Percentiles rank a stretch among this genome's conserved stretches.
Conservation (phyloP, 2,329 filamentous ascomycete species). For the Coniochaeta sp. region DNA sequence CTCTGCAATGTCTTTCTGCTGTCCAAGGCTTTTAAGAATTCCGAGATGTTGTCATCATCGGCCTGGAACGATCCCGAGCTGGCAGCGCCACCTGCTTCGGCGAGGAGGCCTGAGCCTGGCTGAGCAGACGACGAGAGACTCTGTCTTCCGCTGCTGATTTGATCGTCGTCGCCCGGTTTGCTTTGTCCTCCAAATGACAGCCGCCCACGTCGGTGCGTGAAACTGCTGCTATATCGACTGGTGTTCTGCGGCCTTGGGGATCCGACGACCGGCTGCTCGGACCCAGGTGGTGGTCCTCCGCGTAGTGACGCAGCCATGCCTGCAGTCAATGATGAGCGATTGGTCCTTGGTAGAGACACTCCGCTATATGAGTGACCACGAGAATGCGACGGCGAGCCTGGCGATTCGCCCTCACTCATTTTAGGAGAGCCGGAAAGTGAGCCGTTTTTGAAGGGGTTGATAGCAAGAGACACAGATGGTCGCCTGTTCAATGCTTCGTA, state of each 20-base stretch:
- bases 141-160: conserved; percentile 72
- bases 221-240: conserved; percentile 90
- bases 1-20: conserved; percentile 78
- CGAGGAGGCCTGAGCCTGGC: conserved; percentile 72
- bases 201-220: conserved; percentile 74
- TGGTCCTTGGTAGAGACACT: conserved; percentile 49
- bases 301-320: conserved; percentile 69
- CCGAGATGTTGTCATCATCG: conserved; percentile 88
- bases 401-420: conserved; percentile 39
- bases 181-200: conserved; percentile 69
- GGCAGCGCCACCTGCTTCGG: conserved; percentile 59
- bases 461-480: conserved; percentile 70
- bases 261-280: conserved; percentile 59
- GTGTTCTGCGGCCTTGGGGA: conserved; percentile 69
- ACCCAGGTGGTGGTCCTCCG: conserved; percentile 54
- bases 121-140: conserved; percentile 65
- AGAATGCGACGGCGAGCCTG: conserved; percentile 46
- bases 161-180: conserved; percentile 61
- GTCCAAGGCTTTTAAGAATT: conserved; percentile 85
- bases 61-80: conserved; percentile 60
- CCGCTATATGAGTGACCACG: conserved; percentile 34
- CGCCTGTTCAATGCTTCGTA: conserved; percentile 55
- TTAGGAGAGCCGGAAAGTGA: conserved; percentile 84
- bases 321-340: conserved; percentile 64
- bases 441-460: conserved; percentile 88